These are phyloP conservation scores for Maudiozyma humilis DNA, from an alignment of 1,139 yeast species.

Conservation along the genomic window DNA sequence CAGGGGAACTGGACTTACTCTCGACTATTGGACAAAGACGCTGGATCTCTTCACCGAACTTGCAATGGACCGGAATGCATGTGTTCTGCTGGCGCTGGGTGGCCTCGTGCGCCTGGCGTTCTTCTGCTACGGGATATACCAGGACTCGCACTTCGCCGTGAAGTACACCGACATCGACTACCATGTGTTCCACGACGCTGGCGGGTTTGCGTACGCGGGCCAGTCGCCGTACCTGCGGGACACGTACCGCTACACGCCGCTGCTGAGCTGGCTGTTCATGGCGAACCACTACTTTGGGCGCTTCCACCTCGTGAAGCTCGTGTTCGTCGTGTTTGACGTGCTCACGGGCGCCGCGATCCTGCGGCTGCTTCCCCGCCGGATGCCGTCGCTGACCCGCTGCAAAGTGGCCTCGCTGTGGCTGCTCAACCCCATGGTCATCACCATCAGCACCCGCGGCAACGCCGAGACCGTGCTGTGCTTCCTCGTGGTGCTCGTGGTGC, in stretches of 20 bases:
- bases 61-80: not conserved
- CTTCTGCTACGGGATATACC: constrained; percentile 77
- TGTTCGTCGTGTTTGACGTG: constrained; percentile 72
- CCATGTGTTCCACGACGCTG: constrained; percentile 86
- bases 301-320: constrained; percentile 66
- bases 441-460: constrained; percentile 88
- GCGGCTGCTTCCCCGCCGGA: constrained; percentile 32
- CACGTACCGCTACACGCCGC: constrained; percentile 88
- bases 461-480: constrained; percentile 86
- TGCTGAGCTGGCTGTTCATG: constrained; percentile 70
- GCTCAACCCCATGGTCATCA: constrained; percentile 88
- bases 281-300: constrained; percentile 44
- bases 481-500: constrained; percentile 56
- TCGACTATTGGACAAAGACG: no score
- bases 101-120: constrained; percentile 49
- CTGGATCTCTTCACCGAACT: not conserved
- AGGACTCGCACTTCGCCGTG: constrained; percentile 70
- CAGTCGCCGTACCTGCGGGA: constrained; percentile 74
- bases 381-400: not conserved
- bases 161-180: constrained; percentile 93
- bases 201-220: constrained; percentile 56
- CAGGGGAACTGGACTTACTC: no score
- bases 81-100: not conserved
- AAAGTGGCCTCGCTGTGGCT: constrained; percentile 52
- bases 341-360: constrained; percentile 67